A percentile compares a stretch with the other conserved stretches of the same genome.
phyloP scores from a whole-genome alignment of 1,284 basidiomycete genomes.

The Sutorius eximius region DNA sequence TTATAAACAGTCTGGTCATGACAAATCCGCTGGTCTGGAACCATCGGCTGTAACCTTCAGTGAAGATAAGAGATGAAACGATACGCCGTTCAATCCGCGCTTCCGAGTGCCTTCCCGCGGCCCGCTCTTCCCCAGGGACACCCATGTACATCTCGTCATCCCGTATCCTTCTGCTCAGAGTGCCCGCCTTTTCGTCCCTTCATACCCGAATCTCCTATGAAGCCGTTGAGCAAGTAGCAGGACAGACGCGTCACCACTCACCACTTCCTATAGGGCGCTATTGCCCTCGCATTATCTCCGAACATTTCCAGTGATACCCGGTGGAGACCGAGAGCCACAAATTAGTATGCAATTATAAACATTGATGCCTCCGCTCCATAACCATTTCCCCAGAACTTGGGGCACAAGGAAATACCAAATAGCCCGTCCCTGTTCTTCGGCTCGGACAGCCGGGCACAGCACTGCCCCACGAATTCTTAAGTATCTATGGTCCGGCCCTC shows the following conservation, averaged over 20 bases:
- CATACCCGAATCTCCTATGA: conserved; percentile 19
- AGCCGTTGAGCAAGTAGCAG: background rate
- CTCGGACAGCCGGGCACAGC: conserved; percentile 24
- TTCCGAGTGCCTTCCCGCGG: background rate
- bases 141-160: conserved; percentile 22
- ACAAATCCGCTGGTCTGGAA: too few relatives aligned
- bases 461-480: conserved; percentile 33
- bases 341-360: conserved; percentile 26
- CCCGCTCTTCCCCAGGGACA: conserved; percentile 5
- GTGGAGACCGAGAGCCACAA: conserved; percentile 27
- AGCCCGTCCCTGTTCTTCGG: conserved; percentile 30
- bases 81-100: too few relatives aligned
- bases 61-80: too few relatives aligned
- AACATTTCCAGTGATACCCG: conserved; percentile 24
- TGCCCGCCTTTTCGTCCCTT: conserved; percentile 20
- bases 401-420: conserved; percentile 19
- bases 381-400: conserved; percentile 27
- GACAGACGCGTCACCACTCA: conserved; percentile 8
- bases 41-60: too few relatives aligned
- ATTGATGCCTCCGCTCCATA: conserved; percentile 27
- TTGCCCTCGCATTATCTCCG: conserved; percentile 20
- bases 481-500: conserved; percentile 19
- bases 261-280: conserved; percentile 28
- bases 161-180: conserved; percentile 16
- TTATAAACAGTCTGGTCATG: too few relatives aligned